These are phyloP conservation scores for Aspergillus versicolor DNA, from an alignment of 2,329 filamentous ascomycete genomes.

Conservation along the genomic window DNA sequence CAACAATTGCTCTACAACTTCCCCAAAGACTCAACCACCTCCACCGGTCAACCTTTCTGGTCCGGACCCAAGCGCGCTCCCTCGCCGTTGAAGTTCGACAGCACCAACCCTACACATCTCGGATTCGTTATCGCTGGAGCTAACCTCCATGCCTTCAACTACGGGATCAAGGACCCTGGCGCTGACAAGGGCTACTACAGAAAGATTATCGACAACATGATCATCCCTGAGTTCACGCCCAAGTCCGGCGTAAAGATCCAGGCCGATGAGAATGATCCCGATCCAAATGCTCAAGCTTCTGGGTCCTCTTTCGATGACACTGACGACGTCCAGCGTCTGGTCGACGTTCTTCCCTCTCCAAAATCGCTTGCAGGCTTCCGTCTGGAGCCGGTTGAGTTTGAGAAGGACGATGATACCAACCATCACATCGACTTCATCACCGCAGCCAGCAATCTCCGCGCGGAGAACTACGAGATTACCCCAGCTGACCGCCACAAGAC, in stretches of 20 bases:
- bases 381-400: constrained; percentile 88
- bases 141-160: constrained; percentile 96
- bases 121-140: constrained; percentile 84
- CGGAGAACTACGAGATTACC: constrained; percentile 97
- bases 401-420: constrained; percentile 98
- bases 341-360: constrained; percentile 70
- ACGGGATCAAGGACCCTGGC: constrained; percentile 85
- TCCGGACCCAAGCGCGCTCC: constrained; percentile 97
- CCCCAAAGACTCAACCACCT: constrained; percentile 88
- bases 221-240: constrained; percentile 91
- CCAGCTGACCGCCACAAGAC: constrained; percentile 94
- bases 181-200: constrained; percentile 70
- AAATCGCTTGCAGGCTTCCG: constrained; percentile 84
- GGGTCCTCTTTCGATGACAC: constrained; percentile 65
- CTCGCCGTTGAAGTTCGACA: constrained; percentile 84
- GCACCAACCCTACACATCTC: constrained; percentile 80
- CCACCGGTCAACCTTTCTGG: constrained; percentile 90
- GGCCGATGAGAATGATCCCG: constrained; percentile 90
- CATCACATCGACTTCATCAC: constrained; percentile 99
- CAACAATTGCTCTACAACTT: constrained; percentile 96
- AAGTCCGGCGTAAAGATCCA: constrained; percentile 94
- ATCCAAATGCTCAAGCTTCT: constrained; percentile 70
- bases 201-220: constrained; percentile 84
- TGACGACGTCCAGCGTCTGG: constrained; percentile 72
- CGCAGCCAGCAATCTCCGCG: constrained; percentile 90